Evolutionary conservation across 495 filamentous ascomycete species (phyloP), one percentile per base, ranked within the genome.

Genomic region (Cercophora samala): DNA sequence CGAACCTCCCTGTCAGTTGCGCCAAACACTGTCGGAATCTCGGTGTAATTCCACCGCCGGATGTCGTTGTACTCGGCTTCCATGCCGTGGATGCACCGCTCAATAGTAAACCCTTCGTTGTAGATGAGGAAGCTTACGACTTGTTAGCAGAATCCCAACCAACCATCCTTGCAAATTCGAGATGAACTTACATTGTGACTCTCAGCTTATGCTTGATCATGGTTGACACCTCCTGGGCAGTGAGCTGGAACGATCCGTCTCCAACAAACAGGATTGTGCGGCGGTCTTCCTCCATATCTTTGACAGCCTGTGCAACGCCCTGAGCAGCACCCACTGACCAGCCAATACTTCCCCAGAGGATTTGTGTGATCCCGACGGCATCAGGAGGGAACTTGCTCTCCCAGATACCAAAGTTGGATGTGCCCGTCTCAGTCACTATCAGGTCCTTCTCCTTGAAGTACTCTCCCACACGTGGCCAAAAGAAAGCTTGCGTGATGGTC

Each of bases 321-420:
- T 92, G 90, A 60, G 88, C 87, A 11, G 91, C 88, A 21, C 91
- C 91, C 26, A 93, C 87, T 0, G 91, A 88, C 76, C 91, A 94
- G 0, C 90, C 93, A 71, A 97, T 96, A 66, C 88, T 91, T 51
- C 93, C 92, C 91, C 92, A 96, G 11, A 97, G 85, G 1, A 94
- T 89, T 75, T 97, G 93, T 58, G 86, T 92, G 68, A 96, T 84
- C 19, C 90, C 90, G 4, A 85, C 91, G 1, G 94, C 91, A 25
- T 85, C 81, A 24, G 84, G 75, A 0, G 92, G 92, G 81, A 96
- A 95, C 23, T 87, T 87, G 32, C 91, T 93, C 64, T 96, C 92
- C 86, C 89, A 92, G 68, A 96, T 91, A 55, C 93, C 93, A 77
- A 96, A 96, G 78, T 92, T 93, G 29, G 92, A 83, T 4, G 93